Evolutionary conservation across 345 rosid genomes (phyloP).

Genomic region (Laguncularia racemosa): DNA sequence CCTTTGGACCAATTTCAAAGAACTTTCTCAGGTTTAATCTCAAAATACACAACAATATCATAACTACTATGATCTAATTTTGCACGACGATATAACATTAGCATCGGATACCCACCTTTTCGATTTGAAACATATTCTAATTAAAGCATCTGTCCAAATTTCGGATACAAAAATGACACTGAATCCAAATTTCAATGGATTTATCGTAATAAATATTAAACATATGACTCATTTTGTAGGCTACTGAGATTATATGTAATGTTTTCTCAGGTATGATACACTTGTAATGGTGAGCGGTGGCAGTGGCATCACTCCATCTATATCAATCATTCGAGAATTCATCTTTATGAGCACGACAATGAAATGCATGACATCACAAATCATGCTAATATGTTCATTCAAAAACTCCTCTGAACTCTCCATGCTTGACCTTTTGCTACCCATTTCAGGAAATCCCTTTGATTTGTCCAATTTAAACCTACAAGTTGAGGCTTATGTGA

Average conservation of each 20-base stretch:
- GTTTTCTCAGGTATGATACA: constrained; percentile 36
- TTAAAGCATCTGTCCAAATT: no score
- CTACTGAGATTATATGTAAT: no score
- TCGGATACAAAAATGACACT: no score
- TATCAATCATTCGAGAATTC: constrained; percentile 62
- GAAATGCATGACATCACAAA: constrained; percentile 28
- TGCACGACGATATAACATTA: no score
- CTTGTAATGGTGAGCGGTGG: constrained; percentile 85
- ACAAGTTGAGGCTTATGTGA: constrained; percentile 58
- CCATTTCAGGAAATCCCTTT: constrained; percentile 20
- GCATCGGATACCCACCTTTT: no score
- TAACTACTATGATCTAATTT: no score
- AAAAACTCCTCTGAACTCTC: constrained; percentile 46
- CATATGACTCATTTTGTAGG: no score
- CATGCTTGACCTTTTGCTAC: constrained; percentile 63
- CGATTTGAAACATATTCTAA: no score
- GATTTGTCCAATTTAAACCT: constrained; percentile 28
- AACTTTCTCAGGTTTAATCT: constrained; percentile 18
- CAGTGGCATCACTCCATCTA: constrained; percentile 74
- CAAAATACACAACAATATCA: not conserved
- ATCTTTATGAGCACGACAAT: constrained; percentile 15
- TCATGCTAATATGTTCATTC: constrained; percentile 64
- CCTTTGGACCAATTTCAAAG: constrained; percentile 50
- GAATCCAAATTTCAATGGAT: no score
- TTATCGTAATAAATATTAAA: no score